Evolutionary conservation across 371 early-diverging fungal genomes (phyloP).

Genomic region (Haplosporangium sp.): DNA sequence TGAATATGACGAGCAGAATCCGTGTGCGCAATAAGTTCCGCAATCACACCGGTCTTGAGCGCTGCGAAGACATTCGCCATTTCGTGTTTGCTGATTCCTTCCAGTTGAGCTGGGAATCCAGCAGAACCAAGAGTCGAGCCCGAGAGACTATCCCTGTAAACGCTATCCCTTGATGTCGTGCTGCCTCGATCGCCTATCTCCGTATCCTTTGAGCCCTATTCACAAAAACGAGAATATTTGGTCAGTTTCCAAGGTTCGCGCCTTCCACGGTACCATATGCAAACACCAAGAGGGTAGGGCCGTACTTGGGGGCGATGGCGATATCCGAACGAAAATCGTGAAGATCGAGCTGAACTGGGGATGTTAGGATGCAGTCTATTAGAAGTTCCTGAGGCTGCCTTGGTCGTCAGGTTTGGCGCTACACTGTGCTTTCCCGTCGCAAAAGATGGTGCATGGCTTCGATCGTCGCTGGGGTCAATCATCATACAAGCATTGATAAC

Average conservation of each 20-base stretch:
- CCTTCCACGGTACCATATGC: not conserved
- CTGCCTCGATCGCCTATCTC: constrained; percentile 51
- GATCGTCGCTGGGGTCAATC: constrained; percentile 30
- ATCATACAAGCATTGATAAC: constrained; percentile 25
- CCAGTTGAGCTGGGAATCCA: constrained; percentile 40
- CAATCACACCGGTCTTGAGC: constrained; percentile 21
- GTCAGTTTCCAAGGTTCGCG: not conserved
- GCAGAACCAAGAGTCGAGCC: constrained; percentile 51
- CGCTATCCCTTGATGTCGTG: constrained; percentile 49
- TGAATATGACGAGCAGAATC: not conserved
- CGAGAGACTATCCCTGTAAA: constrained; percentile 46
- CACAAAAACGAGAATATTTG: not conserved
- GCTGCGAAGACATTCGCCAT: constrained; percentile 20
- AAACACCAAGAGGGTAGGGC: not conserved
- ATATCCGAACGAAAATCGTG: constrained; percentile 30
- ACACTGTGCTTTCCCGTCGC: not conserved
- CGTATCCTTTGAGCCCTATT: constrained; percentile 31
- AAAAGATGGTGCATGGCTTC: constrained; percentile 13
- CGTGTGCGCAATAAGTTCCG: constrained; percentile 10
- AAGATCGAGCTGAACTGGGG: constrained; percentile 20
- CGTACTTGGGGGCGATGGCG: constrained; percentile 37
- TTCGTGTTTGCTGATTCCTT: constrained; percentile 38
- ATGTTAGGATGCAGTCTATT: constrained; percentile 8
- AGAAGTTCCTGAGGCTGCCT: constrained; percentile 1
- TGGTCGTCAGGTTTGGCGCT: constrained; percentile 1